Conservation (phyloP, 1,284 basidiomycete species). For the Apiotrichum laibachii region DNA sequence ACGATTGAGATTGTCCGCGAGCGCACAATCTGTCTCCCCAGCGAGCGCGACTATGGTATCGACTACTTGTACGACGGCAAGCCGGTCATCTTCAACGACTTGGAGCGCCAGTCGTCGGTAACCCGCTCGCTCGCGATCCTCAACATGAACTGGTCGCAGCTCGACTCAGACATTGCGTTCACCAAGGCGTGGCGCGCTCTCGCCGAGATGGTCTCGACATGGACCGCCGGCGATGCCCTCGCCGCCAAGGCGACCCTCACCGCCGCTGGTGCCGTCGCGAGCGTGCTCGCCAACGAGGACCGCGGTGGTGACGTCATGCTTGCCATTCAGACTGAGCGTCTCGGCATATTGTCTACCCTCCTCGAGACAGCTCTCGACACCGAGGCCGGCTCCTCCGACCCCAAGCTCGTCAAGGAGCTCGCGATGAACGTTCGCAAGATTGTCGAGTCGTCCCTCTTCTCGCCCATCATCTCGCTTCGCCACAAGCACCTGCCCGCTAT, state of each 20-base stretch:
- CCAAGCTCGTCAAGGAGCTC: slow-evolving; percentile 55
- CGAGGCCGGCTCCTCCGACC: slow-evolving; percentile 54
- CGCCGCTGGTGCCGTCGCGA: slow-evolving; percentile 64
- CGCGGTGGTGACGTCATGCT: slow-evolving; percentile 81
- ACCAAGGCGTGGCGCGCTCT: slow-evolving; percentile 76
- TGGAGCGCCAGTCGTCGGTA: slow-evolving; percentile 48
- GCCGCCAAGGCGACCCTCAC: slow-evolving; percentile 61
- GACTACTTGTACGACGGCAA: slow-evolving; percentile 63
- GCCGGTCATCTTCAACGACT: slow-evolving; percentile 30
- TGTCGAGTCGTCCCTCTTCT: slow-evolving; percentile 69
- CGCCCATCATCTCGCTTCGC: slow-evolving; percentile 71
- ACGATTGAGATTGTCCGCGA: slow-evolving; percentile 52
- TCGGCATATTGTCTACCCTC: slow-evolving; percentile 70
- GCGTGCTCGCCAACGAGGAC: slow-evolving; percentile 65
- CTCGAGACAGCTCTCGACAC: slow-evolving; percentile 67
- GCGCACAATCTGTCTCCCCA: slow-evolving; percentile 61
- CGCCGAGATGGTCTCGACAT: slow-evolving; percentile 64
- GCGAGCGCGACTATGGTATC: slow-evolving; percentile 75
- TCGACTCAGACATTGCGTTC: slow-evolving; percentile 71
- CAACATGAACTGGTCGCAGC: slow-evolving; percentile 66
- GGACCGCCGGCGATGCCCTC: slow-evolving; percentile 60
- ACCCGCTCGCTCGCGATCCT: slow-evolving; percentile 50
- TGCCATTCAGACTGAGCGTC: slow-evolving; percentile 70
- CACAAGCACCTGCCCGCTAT: slow-evolving; percentile 66
- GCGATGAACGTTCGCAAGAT: slow-evolving; percentile 65